Percentiles rank a stretch among this genome's conserved stretches.
These are phyloP conservation scores for Pleurotus salmoneostramineus DNA, from an alignment of 768 basidiomycete genomes.

Conservation along the genomic window DNA sequence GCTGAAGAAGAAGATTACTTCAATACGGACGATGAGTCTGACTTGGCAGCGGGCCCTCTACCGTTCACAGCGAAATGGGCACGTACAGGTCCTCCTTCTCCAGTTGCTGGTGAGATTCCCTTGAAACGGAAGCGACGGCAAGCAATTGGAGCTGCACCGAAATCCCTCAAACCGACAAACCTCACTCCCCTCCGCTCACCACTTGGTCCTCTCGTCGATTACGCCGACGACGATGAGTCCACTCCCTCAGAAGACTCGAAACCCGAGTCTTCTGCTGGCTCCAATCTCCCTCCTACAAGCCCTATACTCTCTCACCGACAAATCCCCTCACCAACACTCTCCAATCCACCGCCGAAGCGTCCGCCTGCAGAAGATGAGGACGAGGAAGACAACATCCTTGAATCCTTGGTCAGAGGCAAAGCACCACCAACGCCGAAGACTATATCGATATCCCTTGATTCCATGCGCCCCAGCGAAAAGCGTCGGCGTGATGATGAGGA, in stretches of 20 bases:
- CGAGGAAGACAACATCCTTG: conserved; percentile 58
- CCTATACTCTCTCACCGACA: conserved; percentile 35
- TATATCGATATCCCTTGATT: conserved; percentile 26
- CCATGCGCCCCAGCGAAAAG: conserved; percentile 62
- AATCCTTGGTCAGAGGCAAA: conserved; percentile 43
- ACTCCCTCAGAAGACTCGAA: conserved; percentile 6
- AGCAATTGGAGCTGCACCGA: conserved; percentile 36
- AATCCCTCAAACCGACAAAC: conserved; percentile 40
- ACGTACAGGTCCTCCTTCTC: conserved; percentile 26
- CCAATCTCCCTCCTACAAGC: conserved; percentile 26
- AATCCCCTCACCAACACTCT: conserved; percentile 20
- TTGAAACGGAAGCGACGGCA: conserved; percentile 60
- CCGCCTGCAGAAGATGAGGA: conserved; percentile 29
- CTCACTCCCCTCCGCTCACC: conserved; percentile 41
- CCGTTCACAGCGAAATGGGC: conserved; percentile 20
- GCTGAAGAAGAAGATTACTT: conserved; percentile 92
- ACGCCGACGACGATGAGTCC: conserved; percentile 68
- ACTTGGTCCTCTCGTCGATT: conserved; percentile 66
- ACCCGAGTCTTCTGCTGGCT: conserved; percentile 24
- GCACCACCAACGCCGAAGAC: conserved; percentile 32
- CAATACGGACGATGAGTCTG: conserved; percentile 76
- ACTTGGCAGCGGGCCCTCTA: conserved; percentile 31
- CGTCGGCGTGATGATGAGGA: conserved; percentile 74
- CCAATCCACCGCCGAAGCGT: conserved; percentile 41
- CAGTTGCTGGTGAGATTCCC: conserved; percentile 27